Base-by-base conservation (phyloP, 768 basidiomycete species). In the Suillus placidus region DNA sequence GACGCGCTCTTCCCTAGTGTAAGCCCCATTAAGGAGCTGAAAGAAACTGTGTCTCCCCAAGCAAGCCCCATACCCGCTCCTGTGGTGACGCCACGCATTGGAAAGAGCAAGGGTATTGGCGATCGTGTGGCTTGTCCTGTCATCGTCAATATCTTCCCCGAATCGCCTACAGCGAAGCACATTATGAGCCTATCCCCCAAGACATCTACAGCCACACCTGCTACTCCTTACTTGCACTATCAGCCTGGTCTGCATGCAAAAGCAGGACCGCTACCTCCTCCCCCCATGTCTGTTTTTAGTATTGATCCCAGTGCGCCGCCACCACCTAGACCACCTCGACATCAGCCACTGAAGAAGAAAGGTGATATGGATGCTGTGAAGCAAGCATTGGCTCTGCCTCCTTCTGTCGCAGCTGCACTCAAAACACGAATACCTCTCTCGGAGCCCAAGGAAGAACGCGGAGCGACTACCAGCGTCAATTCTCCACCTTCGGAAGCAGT, bases 181-280 rank as follows among this genome's bases (percentile, higher is more conserved):
- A 20, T 20, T n/a, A 60, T 13, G 26, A 74, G 66, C 68, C 72
- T 70, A 72, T 70, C 64, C 57, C 72, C 60, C 35, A 73, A 69
- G 35, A 74, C 64, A 37, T 72, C 67, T 64, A 76, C 77, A 35
- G 43, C 66, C 14, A 71, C 72, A 32, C 71, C 71, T 26, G 69
- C 77, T 18, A 75, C 75, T 54, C 73, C 83, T 9, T 89, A 86
- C 73, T 76, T 88, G 62, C 77, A 82, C 70, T 90, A 91, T 71
- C 84, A 89, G 65, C 88, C 89, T 57, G 89, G 87, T 58, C 70
- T 88, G 2, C 88, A 93, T 76, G 82, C 89, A 8, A 91, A 84
- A 30, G 91, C 90, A 49, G 89, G 90, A 5, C 91, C 91, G 56
- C 81, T 90, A 65, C 90, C 91, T 35, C 85, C 86, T 38, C 90